Evolutionary conservation across 768 basidiomycete species (phyloP).

Genomic region (Boletus vinaceobasis): DNA sequence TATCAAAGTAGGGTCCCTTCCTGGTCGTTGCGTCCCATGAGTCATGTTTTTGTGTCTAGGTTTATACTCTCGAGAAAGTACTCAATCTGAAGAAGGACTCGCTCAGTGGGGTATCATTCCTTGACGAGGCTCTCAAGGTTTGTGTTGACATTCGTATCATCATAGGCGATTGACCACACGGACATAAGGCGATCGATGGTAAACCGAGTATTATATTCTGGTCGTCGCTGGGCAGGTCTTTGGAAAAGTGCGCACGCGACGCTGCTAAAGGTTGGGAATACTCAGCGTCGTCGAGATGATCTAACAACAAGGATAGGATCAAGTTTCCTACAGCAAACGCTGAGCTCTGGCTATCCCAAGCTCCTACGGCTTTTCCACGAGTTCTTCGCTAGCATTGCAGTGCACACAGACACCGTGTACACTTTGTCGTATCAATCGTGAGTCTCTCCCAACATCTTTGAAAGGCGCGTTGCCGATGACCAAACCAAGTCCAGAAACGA

Average conservation of each 20-base stretch:
- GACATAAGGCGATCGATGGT: constrained; percentile 73
- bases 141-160: neutral
- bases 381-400: constrained; percentile 92
- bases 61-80: constrained; percentile 94
- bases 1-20: constrained; percentile 58
- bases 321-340: constrained; percentile 84
- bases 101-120: constrained; percentile 67
- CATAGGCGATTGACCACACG: neutral
- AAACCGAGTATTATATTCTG: constrained; percentile 92
- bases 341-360: constrained; percentile 82
- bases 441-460: constrained; percentile 6
- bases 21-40: too few relatives aligned
- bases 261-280: constrained; percentile 62
- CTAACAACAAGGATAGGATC: constrained; percentile 54
- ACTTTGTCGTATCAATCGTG: constrained; percentile 82
- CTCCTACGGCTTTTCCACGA: constrained; percentile 92
- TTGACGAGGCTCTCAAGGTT: constrained; percentile 94
- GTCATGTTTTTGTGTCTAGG: constrained; percentile 41
- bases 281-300: neutral
- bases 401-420: constrained; percentile 94
- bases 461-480: constrained; percentile 1
- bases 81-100: constrained; percentile 85
- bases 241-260: constrained; percentile 83
- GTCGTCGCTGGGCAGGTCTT: constrained; percentile 71
- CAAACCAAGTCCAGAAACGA: constrained; percentile 76